Evolutionary conservation across 225 moss, liverwort and hornwort genomes (phyloP), one percentile per base, ranked within the genome.

Genomic region (Straminergon stramineum): DNA sequence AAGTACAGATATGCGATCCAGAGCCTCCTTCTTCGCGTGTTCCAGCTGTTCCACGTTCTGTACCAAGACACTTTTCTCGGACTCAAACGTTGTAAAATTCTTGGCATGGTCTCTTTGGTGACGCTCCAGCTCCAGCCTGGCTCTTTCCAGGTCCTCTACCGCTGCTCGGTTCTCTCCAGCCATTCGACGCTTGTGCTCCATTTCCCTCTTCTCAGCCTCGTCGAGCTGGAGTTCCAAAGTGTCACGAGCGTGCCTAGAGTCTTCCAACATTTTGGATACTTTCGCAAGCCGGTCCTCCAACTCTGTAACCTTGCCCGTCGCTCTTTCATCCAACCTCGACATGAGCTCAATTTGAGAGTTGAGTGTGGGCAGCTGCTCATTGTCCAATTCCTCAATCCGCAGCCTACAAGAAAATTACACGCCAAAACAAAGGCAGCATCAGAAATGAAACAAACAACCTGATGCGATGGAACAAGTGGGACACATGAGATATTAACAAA

Each of bases 291-390:
- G 79, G 18, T 89, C 89, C 73, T 81, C 80, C 81, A 89, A 41
- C 26, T 86, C 86, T 34, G 73, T 71, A 21, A 89, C 15, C 85
- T 85, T 86, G 55, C 60, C 24, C 81, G 41, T 81, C 39, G 89
- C 55, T 55, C 5, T 71, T 32, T 73, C 81, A 35, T 89, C 89
- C 80, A 89, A 69, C 32, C 11, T 80, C 62, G 89, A 86, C 89
- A 89, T 89, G 53, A 89, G 85, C 86, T 80, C 89, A 61, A 89
- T 89, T 85, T 89, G 89, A 31, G 81, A 81, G 80, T 89, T 89
- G 32, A 89, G 89, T 31, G 89, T 89, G 24, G 89, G 89, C 63
- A 89, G 63, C 32, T 89, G 89, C 15, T 89, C 89, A 79, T 89
- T 89, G 81, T 89, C 89, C 43, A 89, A 71, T 86, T 89, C 89